These are phyloP conservation scores for Cryphonectria nitschkei DNA, from an alignment of 2,329 filamentous ascomycete species.

Conservation along the genomic window DNA sequence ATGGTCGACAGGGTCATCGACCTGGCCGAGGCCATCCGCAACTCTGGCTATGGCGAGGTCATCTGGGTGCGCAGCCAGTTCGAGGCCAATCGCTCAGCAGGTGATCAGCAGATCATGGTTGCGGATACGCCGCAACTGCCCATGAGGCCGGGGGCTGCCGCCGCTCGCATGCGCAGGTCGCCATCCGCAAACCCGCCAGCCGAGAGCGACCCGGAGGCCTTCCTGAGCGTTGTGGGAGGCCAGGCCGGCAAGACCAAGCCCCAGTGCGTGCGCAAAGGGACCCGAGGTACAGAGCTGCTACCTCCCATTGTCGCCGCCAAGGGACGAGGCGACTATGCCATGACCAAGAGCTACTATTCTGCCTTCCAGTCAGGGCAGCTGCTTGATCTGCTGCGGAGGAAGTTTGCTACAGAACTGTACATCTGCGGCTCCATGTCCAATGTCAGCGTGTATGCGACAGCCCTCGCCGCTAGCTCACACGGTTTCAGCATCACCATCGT, in stretches of 20 bases:
- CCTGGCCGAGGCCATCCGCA: conserved; percentile 74
- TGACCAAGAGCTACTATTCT: conserved; percentile 82
- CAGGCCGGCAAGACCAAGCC: conserved; percentile 37
- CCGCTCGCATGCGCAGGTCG: conserved; percentile 37
- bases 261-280: conserved; percentile 48
- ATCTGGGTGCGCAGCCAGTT: conserved; percentile 86
- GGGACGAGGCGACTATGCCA: conserved; percentile 53
- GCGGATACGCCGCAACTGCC: conserved; percentile 39
- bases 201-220: conserved; percentile 44
- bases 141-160: conserved; percentile 27
- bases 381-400: conserved; percentile 77
- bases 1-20: conserved; percentile 69
- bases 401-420: conserved; percentile 86
- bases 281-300: conserved; percentile 51
- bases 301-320: conserved; percentile 46
- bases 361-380: conserved; percentile 78
- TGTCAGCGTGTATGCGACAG: conserved; percentile 87
- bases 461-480: conserved; percentile 85
- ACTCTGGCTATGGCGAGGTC: conserved; percentile 67
- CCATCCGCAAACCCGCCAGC: neutral
- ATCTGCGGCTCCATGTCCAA: conserved; percentile 88
- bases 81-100: conserved; percentile 60
- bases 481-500: conserved; percentile 86
- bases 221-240: conserved; percentile 32
- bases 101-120: conserved; percentile 56